Evolutionary conservation across 192 early-diverging fungal genomes (phyloP).

Genomic region (Umbelopsis sp.): DNA sequence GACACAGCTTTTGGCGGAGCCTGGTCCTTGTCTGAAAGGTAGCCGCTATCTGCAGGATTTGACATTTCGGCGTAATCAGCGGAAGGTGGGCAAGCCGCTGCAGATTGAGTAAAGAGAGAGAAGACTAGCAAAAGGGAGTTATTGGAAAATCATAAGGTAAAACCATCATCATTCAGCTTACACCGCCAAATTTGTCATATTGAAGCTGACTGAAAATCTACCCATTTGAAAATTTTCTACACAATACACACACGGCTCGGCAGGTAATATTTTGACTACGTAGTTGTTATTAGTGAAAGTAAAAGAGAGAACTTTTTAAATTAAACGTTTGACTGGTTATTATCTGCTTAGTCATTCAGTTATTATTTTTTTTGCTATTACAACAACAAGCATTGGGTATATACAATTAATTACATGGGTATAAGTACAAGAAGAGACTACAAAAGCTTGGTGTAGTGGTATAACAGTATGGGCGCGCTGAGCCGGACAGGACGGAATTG

Average conservation of each 20-base stretch:
- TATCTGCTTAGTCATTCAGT: too few species aligned
- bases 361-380: too few species aligned
- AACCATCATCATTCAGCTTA: too few species aligned
- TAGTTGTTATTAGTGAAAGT: too few species aligned
- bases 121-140: not conserved
- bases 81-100: not conserved
- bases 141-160: not conserved
- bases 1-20: not conserved
- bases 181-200: not conserved
- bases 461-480: not conserved
- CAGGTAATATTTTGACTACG: too few species aligned
- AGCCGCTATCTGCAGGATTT: conserved; percentile 1
- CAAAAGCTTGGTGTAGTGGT: not conserved
- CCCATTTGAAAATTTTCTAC: too few species aligned
- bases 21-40: not conserved
- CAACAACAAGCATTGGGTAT: too few species aligned
- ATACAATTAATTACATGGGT: too few species aligned
- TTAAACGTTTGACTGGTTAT: too few species aligned
- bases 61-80: not conserved
- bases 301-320: too few species aligned
- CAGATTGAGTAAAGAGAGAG: not conserved
- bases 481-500: not conserved
- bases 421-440: too few species aligned
- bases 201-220: not conserved
- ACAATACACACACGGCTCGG: too few species aligned